Evolutionary conservation across 768 basidiomycete species (phyloP), one percentile per base, ranked within the genome.

Genomic region (Tylopilus rubrobrunneus): DNA sequence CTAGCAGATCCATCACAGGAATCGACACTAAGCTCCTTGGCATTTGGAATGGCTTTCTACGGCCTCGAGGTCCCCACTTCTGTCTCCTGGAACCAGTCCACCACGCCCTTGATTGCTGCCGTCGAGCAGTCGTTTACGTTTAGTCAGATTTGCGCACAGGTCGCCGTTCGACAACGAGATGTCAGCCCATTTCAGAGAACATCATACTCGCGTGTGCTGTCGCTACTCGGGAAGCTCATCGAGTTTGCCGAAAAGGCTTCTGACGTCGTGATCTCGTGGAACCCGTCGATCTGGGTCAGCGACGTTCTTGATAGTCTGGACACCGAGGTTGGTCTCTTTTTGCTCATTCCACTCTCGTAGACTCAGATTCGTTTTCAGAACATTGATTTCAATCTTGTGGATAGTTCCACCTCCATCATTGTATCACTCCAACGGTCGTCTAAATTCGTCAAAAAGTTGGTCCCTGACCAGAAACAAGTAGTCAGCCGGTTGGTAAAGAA

Each of bases 41-140:
- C 71, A 10, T 87, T 86, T 62, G 82, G 85, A 19, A 81, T 78
- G 61, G 67, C 71, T 23, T 84, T 89, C 64, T 92, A 88, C 66
- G 79, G 74, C 17, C 71, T 85, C 34, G 67, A 69, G 19, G 57
- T 70, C 10, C 60, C 66, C 7, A 54, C 66, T 12, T 45, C 61
- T 7, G 50, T 66, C 23, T 65, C 71, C 14, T 69, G 72, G 45
- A 56, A 42, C 41, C 51, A 43, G 21, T 53, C 56, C 19, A 61
- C 64, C 23, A 62, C 76, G 2, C 88, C 89, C 25, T 79, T 89
- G 60, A 65, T 75, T 17, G 76, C 82, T 15, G 74, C 76, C 12
- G 78, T 91, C 53, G 78, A 86, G 57, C 78, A 79, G 56, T 68
- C 84, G 21, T 65, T 76, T 37, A 68, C 73, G 2, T 68, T 86